Base-by-base conservation (phyloP, 108 stramenopile genomes). In the Schizochytrium sp. region DNA sequence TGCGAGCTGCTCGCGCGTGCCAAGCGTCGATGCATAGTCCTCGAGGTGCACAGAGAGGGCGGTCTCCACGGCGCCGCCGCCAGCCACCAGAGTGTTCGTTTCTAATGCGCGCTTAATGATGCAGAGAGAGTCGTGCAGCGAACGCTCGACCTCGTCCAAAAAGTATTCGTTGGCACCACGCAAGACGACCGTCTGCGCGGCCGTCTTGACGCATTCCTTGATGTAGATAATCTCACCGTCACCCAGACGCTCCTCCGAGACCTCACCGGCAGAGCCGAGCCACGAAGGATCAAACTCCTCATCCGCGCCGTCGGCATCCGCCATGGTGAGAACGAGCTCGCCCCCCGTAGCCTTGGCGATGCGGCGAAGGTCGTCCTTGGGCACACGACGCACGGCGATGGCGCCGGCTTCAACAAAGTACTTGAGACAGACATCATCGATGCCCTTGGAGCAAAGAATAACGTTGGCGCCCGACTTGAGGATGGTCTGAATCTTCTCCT, bases 321-420 rank as follows among this genome's bases (percentile, higher is more conserved):
- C 99, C 96, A 99, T 93, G 72, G 98, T 99, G 48, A 95, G 95
- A 5, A 99, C 96, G 14, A 99, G 92, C 58, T 94, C 90, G 60
- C 97, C 99, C 41, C 99, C 99, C 41, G 98, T 99, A 4, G 98
- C 98, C 93, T 97, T 98, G 88, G 99, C 99, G 51, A 99, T 94
- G 44, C 99, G 96, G 89, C 96, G 96, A 87, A 99, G 88, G 95
- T 99, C 99, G 87, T 98, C 99, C 90, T 96, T 95, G 59, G 96
- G 95, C 28, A 97, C 97, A 5, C 99, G 96, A 72, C 99, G 94
- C 23, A 96, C 97, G 58, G 97, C 98, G 44, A 98, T 94, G 60
- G 94, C 95, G 19, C 98, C 98, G 14, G 99, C 99, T 91, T 99
- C 98, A 14, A 99, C 98, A 94, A 99, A 99, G 93, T 99, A 99